Conservation (phyloP, 2,329 filamentous ascomycete genomes). For the Monilinia laxa region DNA sequence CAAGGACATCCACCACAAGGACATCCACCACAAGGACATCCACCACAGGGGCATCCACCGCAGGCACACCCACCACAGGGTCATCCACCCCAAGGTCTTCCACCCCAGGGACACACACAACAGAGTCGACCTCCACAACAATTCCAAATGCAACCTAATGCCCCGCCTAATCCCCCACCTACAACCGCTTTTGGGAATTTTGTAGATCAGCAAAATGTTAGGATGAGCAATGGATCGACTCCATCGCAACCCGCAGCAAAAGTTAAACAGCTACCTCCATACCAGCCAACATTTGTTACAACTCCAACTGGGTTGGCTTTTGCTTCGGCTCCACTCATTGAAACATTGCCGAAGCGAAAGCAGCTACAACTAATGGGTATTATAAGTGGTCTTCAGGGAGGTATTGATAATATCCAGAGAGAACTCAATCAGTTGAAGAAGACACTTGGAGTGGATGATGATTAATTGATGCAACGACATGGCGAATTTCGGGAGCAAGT, state of each 20-base stretch:
- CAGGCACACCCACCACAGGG: neutral
- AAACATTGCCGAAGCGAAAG: conserved; percentile 38
- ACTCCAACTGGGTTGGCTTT: conserved; percentile 4
- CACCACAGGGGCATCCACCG: neutral
- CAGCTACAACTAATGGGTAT: conserved; percentile 39
- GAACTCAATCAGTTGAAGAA: conserved; percentile 38
- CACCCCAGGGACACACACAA: neutral
- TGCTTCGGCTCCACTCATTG: conserved; percentile 34
- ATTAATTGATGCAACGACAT: conserved; percentile 14
- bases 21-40: neutral
- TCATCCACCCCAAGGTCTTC: neutral
- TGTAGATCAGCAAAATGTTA: conserved; percentile 15
- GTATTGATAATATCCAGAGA: conserved; percentile 39
- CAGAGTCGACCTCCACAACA: conserved; percentile 6
- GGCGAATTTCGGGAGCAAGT: neutral
- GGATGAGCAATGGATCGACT: conserved; percentile 15
- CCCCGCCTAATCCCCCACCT: neutral
- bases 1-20: neutral
- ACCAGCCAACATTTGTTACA: conserved; percentile 14
- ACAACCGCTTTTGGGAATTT: conserved; percentile 5
- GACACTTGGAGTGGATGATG: conserved; percentile 37
- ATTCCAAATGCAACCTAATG: conserved; percentile 4
- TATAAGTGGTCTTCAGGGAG: conserved; percentile 38
- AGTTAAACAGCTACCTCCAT: conserved; percentile 10
- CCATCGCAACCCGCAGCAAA: conserved; percentile 4